Conservation (phyloP, 225 moss, liverwort and hornwort genomes). For the Neckera pumila region DNA sequence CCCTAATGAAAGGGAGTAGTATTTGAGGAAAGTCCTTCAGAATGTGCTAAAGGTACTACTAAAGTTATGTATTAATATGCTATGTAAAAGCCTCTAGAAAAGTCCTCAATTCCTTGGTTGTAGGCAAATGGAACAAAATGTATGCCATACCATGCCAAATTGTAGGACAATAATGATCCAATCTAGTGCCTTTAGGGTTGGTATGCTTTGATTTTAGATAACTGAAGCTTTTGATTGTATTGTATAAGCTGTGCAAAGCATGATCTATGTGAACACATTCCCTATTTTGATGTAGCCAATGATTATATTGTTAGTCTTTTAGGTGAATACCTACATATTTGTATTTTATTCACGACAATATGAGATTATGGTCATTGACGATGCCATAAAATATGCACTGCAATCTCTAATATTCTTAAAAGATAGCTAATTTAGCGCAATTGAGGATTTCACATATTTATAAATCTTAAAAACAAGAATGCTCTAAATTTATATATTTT, state of each 20-base stretch:
- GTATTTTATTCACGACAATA: too few relatives aligned
- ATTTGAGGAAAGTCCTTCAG: rapidly evolving
- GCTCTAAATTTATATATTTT: neutral
- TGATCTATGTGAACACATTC: neutral
- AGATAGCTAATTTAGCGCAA: neutral
- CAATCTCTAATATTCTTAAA: neutral
- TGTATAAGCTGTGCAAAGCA: neutral
- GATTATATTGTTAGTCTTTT: neutral
- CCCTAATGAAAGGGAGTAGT: rapidly evolving
- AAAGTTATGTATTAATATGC: neutral
- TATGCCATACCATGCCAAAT: neutral
- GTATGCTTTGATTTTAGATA: rapidly evolving
- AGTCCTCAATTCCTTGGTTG: rapidly evolving
- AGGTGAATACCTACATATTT: too few relatives aligned
- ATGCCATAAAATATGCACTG: rapidly evolving
- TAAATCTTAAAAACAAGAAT: neutral
- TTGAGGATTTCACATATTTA: neutral
- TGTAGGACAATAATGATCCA: neutral
- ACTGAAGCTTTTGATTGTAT: too few relatives aligned
- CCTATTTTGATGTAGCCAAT: neutral
- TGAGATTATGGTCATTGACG: too few relatives aligned
- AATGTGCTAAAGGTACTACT: rapidly evolving
- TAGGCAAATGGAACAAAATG: neutral
- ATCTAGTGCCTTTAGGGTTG: rapidly evolving
- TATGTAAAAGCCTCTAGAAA: rapidly evolving